Conservation (phyloP, 2,329 filamentous ascomycete genomes). For the Fusarium duplospermum region DNA sequence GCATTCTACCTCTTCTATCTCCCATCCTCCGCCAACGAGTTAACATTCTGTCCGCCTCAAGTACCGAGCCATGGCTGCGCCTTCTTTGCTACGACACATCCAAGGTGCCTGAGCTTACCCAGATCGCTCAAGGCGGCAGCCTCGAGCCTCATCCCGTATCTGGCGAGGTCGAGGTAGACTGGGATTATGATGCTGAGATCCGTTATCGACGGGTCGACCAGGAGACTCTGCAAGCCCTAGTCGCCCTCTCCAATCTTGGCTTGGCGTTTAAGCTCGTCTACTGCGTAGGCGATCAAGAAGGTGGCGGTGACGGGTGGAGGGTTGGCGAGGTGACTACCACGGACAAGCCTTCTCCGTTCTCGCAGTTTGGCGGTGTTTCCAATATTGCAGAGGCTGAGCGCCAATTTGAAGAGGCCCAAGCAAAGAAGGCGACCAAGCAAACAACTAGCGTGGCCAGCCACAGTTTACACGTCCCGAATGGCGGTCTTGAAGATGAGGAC, state of each 20-base stretch:
- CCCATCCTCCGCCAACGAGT: slow-evolving; percentile 75
- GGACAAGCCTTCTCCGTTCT: slow-evolving; percentile 68
- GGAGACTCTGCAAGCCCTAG: slow-evolving; percentile 78
- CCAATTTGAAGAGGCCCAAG: slow-evolving; percentile 55
- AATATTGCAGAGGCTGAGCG: slow-evolving; percentile 72
- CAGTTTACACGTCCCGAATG: slow-evolving; percentile 24
- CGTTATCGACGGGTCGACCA: slow-evolving; percentile 77
- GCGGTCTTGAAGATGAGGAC: slow-evolving; percentile 60
- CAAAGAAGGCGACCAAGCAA: slow-evolving; percentile 35
- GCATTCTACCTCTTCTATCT: slow-evolving; percentile 69
- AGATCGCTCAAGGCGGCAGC: slow-evolving; percentile 69
- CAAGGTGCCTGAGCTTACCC: slow-evolving; percentile 67
- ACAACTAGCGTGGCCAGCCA: slow-evolving; percentile 27
- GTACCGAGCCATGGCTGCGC: slow-evolving; percentile 76
- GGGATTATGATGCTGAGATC: slow-evolving; percentile 71
- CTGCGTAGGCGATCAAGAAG: slow-evolving; percentile 73
- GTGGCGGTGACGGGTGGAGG: slow-evolving; percentile 74
- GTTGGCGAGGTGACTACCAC: slow-evolving; percentile 75
- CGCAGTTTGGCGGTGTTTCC: slow-evolving; percentile 61
- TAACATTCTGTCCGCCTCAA: slow-evolving; percentile 70
- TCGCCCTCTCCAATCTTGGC: slow-evolving; percentile 70
- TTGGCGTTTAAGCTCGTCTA: slow-evolving; percentile 76
- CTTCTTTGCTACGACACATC: slow-evolving; percentile 76
- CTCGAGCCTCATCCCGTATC: slow-evolving; percentile 85
- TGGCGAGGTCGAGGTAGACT: slow-evolving; percentile 81